A percentile compares a stretch with the other conserved stretches of the same genome.
Evolutionary conservation across 805 yeast species (phyloP).

Genomic region (Wickerhamomyces chambardii): DNA sequence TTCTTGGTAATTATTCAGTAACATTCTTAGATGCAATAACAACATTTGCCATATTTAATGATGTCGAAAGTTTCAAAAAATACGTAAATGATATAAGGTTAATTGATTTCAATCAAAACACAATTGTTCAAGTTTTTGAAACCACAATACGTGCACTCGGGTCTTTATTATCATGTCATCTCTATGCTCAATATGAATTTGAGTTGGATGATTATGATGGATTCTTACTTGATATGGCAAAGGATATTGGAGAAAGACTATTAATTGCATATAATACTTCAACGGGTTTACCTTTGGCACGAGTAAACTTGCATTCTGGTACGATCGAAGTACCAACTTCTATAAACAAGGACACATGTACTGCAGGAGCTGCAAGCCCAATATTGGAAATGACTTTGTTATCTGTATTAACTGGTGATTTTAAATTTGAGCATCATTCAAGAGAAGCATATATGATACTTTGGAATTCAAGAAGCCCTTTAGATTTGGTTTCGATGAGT

Average conservation of each 20-base stretch:
- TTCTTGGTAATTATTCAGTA: conserved; percentile 73
- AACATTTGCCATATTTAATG: conserved; percentile 65
- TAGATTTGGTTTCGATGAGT: conserved; percentile 73
- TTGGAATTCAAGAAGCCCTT: conserved; percentile 56
- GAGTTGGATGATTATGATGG: conserved; percentile 50
- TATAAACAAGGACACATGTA: conserved; percentile 60
- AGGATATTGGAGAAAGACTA: conserved; percentile 65
- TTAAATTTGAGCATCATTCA: conserved; percentile 54
- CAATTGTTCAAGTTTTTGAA: conserved; percentile 84
- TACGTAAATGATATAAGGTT: conserved; percentile 29
- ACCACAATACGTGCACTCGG: conserved; percentile 78
- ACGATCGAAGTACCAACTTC: conserved; percentile 31
- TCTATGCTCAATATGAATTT: conserved; percentile 40
- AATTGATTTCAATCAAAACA: conserved; percentile 47
- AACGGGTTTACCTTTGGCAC: conserved; percentile 66
- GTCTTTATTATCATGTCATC: conserved; percentile 70
- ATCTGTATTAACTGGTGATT: conserved; percentile 68
- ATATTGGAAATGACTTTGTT: conserved; percentile 72
- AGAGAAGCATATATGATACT: conserved; percentile 54
- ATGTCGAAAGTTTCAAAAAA: conserved; percentile 42
- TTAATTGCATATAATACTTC: conserved; percentile 61
- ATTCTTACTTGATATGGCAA: conserved; percentile 59
- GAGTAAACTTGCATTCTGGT: conserved; percentile 61
- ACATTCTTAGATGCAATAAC: conserved; percentile 78
- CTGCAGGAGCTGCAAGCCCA: conserved; percentile 83